Evolutionary conservation across 116 monocot genomes (phyloP), one percentile per base, ranked within the genome.

Genomic region (Posidonia oceanica): DNA sequence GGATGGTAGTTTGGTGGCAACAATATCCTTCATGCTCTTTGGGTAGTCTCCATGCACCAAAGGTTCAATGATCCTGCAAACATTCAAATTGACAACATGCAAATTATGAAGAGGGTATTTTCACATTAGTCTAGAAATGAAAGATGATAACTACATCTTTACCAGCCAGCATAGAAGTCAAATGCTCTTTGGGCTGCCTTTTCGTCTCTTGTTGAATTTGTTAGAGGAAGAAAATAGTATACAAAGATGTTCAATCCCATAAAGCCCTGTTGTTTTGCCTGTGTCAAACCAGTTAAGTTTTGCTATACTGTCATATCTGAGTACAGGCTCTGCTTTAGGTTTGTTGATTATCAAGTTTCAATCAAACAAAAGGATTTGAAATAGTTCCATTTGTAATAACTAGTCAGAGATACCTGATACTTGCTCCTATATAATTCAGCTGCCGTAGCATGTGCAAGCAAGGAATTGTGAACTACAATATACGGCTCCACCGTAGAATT

Each of bases 121-220:
- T 62, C 62, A 37, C 0, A 62, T 62, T 14, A 37, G 2, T 10
- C 23, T 36, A 17, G 29, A 51, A 52, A 29, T 18, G 4, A 68
- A 48, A 17, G 1, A 61, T 29, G 62, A 37, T 13, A 37, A 62
- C 7, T 48, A 48, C 22, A 36, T 36, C 6, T 36, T 13, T 36
- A 90, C 90, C 91, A 91, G 61, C 90, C 87, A 36, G 80, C 58
- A n/a, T 78, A 70, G 42, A 87, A 90, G 61, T 86, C 90, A 15
- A 75, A 11, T 23, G 71, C 74, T 74, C 87, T 80, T 56, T 72
- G 65, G 14, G 82, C 59, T 14, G 90, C 90, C 14, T 67, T 68
- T 39, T 64, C 36, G 63, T 85, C 85, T 7, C 72, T 69, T 20
- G 68, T 3, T 3, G 74, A 74, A 63, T 82, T 66, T n/a, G 86